Evolutionary conservation across 352 stramenopile genomes (phyloP), one percentile per base, ranked within the genome.

Genomic region (Phytopythium cucurbitacearum): DNA sequence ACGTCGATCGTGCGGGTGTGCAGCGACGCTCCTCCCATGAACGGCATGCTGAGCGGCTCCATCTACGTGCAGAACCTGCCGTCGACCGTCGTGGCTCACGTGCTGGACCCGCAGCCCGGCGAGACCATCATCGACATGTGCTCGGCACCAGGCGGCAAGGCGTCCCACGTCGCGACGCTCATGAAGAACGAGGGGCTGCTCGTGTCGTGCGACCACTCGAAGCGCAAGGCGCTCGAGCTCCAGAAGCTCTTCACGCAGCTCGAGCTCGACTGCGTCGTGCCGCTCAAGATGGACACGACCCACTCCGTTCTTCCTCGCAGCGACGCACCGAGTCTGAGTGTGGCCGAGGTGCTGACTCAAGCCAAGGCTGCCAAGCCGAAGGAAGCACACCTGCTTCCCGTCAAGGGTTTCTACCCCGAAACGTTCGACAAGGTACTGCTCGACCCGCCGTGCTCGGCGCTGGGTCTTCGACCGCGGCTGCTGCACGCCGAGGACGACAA

Each of bases 51-150:
- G 11, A 51, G 36, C 6, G 75, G 78, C 12, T 73, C 89, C 56
- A 89, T 97, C 51, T 97, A 96, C 65, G 69, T 96, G 12, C 94
- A 98, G 69, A 98, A 98, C 63, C 70, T 98, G 33, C 92, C 94
- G 42, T 97, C 88, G 2, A 85, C 91, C 2, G 69, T 97, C 35
- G 94, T 97, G n/a, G 89, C 73, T 0, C 87, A 97, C 56, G 90
- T 80, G 7, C 65, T 98, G 4, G 57, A 95, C 60, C 87, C 92
- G 1, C 68, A 94, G 60, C 55, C 73, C 16, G 85, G 78, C 32
- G 85, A 98, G 36, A 73, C 85, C 33, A 86, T 98, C 67, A 63
- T 98, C 40, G 95, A 98, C 58, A 96, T 98, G 87, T 98, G 95
- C 75, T 77, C 85, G 5, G 94, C 92, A 0, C 95, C 95, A 1